Evolutionary conservation across 1,284 basidiomycete species (phyloP).

Genomic region (Apiotrichum siamense): DNA sequence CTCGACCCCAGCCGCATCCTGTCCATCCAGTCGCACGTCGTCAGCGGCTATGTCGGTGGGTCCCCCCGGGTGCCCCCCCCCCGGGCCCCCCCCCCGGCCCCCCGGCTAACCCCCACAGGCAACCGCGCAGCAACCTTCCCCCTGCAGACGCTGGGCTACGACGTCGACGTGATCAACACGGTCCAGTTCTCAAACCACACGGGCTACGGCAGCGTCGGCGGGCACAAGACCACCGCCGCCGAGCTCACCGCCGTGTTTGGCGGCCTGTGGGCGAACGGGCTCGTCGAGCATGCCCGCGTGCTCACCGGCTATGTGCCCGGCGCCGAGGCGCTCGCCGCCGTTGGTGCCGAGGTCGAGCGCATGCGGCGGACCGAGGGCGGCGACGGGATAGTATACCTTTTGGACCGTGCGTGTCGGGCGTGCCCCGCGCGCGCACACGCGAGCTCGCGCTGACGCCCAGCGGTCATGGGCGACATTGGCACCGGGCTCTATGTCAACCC

Average conservation of each 20-base stretch:
- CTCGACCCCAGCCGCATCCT: constrained; percentile 46
- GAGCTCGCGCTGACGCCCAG: constrained; percentile 42
- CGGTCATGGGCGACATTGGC: constrained; percentile 85
- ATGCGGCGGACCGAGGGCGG: constrained; percentile 29
- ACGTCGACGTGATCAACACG: constrained; percentile 94
- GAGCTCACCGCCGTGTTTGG: constrained; percentile 65
- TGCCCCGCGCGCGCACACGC: no score
- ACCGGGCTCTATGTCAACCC: constrained; percentile 74
- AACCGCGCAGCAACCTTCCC: constrained; percentile 84
- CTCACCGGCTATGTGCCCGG: constrained; percentile 88
- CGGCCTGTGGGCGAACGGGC: constrained; percentile 60
- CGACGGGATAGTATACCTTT: constrained; percentile 68
- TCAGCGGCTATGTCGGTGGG: constrained; percentile 89
- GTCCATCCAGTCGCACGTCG: constrained; percentile 83
- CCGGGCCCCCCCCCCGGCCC: no score
- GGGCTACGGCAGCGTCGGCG: constrained; percentile 69
- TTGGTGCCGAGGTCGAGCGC: constrained; percentile 58
- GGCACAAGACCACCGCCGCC: constrained; percentile 62
- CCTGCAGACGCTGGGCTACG: constrained; percentile 87
- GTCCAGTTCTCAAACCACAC: constrained; percentile 88
- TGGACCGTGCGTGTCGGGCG: constrained; percentile 88
- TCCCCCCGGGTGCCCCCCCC: no score
- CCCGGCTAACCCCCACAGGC: no score
- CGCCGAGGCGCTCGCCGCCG: constrained; percentile 66
- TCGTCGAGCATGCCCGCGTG: constrained; percentile 60